Evolutionary conservation across 495 filamentous ascomycete species (phyloP), one percentile per base, ranked within the genome.

Genomic region (Rhypophila decipiens): DNA sequence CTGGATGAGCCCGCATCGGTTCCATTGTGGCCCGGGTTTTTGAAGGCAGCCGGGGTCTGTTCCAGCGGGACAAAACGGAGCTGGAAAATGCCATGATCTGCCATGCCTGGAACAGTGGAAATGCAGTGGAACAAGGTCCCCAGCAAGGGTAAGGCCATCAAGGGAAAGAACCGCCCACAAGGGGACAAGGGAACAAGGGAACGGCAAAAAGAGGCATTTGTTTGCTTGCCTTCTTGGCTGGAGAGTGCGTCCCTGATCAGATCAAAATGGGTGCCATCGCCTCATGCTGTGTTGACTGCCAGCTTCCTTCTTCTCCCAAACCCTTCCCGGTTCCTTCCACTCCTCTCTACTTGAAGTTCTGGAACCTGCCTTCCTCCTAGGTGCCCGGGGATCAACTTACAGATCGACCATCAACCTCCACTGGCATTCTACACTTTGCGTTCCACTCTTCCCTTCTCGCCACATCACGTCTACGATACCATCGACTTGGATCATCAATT

Each of bases 21-120:
- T n/a, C n/a, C n/a, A n/a, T n/a, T n/a, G n/a, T n/a, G n/a, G n/a
- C n/a, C n/a, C n/a, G n/a, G n/a, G n/a, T n/a, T n/a, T n/a, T n/a
- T n/a, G n/a, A n/a, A n/a, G n/a, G n/a, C n/a, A n/a, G n/a, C n/a
- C n/a, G n/a, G n/a, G n/a, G n/a, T n/a, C n/a, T n/a, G n/a, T n/a
- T n/a, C n/a, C 36, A 18, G 36, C 36, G 36, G 36, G 36, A 39
- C 36, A 39, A 39, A 39, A 18, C 36, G 36, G 36, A 39, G n/a
- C 12, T 3, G 13, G 36, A 18, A 13, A 39, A 11, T 8, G 2
- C 36, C 36, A 39, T 39, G 18, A 13, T n/a, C n/a, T n/a, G n/a
- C 36, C 36, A 39, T 39, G 36, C 36, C 13, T 31, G 27, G 7
- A 31, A 13, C 27, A 31, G 13, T 31, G 27, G 27, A 13, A 13